Percentiles rank a stretch among this genome's conserved stretches.
phyloP scores from a whole-genome alignment of 257 asterid species.

The Scutellaria barbata region DNA sequence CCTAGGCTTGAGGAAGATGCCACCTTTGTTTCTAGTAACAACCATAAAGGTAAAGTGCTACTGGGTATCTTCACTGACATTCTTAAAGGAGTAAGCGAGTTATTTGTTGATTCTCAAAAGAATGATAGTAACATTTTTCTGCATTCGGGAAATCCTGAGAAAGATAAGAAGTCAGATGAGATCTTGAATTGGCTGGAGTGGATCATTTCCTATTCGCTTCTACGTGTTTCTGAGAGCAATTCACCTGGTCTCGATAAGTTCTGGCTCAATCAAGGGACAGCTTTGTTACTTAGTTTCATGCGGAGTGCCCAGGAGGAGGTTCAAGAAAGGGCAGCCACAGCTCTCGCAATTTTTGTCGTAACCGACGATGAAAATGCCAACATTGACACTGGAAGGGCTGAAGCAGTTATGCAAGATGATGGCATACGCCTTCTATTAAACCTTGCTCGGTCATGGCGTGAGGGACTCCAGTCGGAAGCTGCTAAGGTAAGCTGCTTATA shows the following conservation, averaged over 20 bases:
- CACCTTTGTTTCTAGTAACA: constrained; percentile 52
- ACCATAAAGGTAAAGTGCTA: constrained; percentile 67
- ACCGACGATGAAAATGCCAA: constrained; percentile 81
- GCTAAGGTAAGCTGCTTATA: constrained; percentile 59
- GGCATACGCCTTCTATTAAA: constrained; percentile 69
- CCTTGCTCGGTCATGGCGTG: constrained; percentile 81
- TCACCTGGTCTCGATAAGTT: constrained; percentile 70
- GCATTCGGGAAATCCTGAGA: constrained; percentile 51
- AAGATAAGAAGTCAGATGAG: constrained; percentile 55
- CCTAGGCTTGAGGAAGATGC: constrained; percentile 61
- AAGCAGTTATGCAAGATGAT: constrained; percentile 68
- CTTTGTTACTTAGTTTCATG: constrained; percentile 68
- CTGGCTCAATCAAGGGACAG: constrained; percentile 84
- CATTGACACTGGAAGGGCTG: constrained; percentile 80
- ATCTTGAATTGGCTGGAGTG: constrained; percentile 80
- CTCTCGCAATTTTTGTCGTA: constrained; percentile 78
- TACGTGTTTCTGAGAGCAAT: constrained; percentile 80
- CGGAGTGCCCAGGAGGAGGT: constrained; percentile 81
- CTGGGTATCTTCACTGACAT: constrained; percentile 62
- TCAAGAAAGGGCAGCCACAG: constrained; percentile 90
- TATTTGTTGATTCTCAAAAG: constrained; percentile 54
- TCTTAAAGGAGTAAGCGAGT: constrained; percentile 58
- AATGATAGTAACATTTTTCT: constrained; percentile 56
- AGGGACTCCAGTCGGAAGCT: constrained; percentile 88
- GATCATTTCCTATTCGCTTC: constrained; percentile 71